Evolutionary conservation across 202 grass and related monocot genomes (phyloP), one percentile per base, ranked within the genome.

Genomic region (Schoenoplectus tabernaemontani): DNA sequence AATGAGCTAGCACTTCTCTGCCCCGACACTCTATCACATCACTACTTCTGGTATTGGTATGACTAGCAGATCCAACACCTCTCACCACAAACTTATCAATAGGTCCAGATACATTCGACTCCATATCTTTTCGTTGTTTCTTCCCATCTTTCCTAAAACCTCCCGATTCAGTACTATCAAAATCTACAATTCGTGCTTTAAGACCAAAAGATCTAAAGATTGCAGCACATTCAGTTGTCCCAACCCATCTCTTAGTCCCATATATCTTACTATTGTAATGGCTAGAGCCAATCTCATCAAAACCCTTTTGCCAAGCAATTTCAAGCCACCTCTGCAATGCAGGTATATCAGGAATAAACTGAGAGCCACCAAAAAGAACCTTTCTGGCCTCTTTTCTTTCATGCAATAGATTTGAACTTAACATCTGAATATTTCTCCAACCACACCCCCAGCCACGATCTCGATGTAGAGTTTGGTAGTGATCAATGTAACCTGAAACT

Each of bases 361-460:
- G 88, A 68, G 86, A 84, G 53, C 87, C 87, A 23, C 87, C 91
- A 81, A 94, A 97, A 28, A 97, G 56, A 69, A 81, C 89, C 51
- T 84, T 37, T 9, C 78, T 90, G 59, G 86, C 75, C 83, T 92
- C 89, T 36, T 83, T 61, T 44, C 86, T 92, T 86, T 87, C 79
- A 19, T 42, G 84, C 42, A 97, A 76, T 64, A 97, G 59, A 87
- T 97, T 83, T 84, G 95, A 94, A 82, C 87, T 87, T 47, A 94
- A 43, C 84, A 94, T 97, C 85, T 97, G 95, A 78, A 97, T 92
- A 65, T 97, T 97, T 83, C 95, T 91, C 91, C 89, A 97, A 51
- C 95, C 95, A 81, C 95, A 97, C n/a, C 91, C 95, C 95, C 95
- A 94, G 24, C 95, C 95, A 85, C 80, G 62, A 77, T 97, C 95